phyloP scores from a whole-genome alignment of 768 basidiomycete genomes.

The Postia placenta region DNA sequence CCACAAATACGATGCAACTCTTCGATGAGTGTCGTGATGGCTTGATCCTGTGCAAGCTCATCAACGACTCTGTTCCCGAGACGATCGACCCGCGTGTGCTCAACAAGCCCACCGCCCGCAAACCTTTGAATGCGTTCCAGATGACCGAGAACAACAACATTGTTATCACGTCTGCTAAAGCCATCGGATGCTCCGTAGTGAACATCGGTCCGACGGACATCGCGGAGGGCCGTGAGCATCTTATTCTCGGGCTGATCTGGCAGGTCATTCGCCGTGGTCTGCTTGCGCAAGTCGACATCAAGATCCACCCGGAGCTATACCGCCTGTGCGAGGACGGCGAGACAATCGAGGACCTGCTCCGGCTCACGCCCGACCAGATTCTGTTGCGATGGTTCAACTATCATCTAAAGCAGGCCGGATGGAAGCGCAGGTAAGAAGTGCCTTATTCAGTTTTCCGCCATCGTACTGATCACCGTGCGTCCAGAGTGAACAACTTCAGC shows the following conservation, averaged over 20 bases:
- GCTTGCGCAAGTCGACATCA: conserved; percentile 94
- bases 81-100: conserved; percentile 98
- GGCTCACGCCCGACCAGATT: conserved; percentile 95
- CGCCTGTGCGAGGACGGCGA: conserved; percentile 95
- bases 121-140: conserved; percentile 94
- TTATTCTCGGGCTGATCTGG: conserved; percentile 98
- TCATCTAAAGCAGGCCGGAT: conserved; percentile 92
- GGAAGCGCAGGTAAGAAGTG: conserved; percentile 68
- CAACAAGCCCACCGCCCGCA: conserved; percentile 77
- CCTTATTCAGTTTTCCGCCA: no score
- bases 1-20: conserved; percentile 95
- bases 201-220: conserved; percentile 95
- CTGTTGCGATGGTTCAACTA: conserved; percentile 99
- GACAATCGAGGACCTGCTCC: conserved; percentile 91
- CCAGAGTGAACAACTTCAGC: conserved; percentile 94
- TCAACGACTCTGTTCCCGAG: conserved; percentile 99
- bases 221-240: conserved; percentile 89
- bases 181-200: conserved; percentile 97
- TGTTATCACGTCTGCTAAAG: conserved; percentile 96
- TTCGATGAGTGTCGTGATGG: conserved; percentile 97
- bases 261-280: conserved; percentile 94
- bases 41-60: conserved; percentile 93
- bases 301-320: conserved; percentile 95
- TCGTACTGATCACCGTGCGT: neutral
- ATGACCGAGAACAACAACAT: conserved; percentile 99